Evolutionary conservation across 164 flowering plant genomes (phyloP), one percentile per base, ranked within the genome.

Genomic region (Tetracentron sinense): DNA sequence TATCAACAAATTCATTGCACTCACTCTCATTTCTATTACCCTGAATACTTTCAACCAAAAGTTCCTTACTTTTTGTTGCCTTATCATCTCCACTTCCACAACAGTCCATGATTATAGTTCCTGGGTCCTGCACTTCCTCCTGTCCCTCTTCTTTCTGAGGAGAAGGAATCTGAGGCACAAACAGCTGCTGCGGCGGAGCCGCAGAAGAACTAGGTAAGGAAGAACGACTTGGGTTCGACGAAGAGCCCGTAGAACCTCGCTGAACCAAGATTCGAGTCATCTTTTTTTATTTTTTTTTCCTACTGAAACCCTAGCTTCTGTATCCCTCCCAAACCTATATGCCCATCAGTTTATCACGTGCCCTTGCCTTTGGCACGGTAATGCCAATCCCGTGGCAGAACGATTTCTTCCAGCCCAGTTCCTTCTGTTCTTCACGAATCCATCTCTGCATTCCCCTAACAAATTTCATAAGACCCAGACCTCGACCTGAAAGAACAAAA

Each of bases 381-480:
- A 88, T 68, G 35, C 92, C 96, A 75, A 88, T 81, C 29, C 94
- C 92, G 65, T 61, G 79, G 84, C 79, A 73, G 76, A 84, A 81
- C 1, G 84, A 78, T 73, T 78, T 69, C 61, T 82, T 83, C 78
- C 86, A 81, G 78, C 82, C 77, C 70, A 80, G 75, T 33, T 66
- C 62, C 68, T 67, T 78, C 75, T 73, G 80, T 73, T 84, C 79
- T 76, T 72, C 83, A 66, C 62, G 42, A 79, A 82, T 69, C 84
- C 25, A 75, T 86, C 81, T 95, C 92, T 84, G 97, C 97, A 95
- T 95, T 79, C 95, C 97, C 97, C 97, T 84, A 77, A 78, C 77
- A 94, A 87, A 81, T 88, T 90, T 92, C 99, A 90, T 89, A 85
- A 87, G 88, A 88, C 70, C 86, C 77, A 72, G 72, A 66, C 79